Base-by-base conservation (phyloP, 805 yeast genomes). In the Isabelozyma heimii region DNA sequence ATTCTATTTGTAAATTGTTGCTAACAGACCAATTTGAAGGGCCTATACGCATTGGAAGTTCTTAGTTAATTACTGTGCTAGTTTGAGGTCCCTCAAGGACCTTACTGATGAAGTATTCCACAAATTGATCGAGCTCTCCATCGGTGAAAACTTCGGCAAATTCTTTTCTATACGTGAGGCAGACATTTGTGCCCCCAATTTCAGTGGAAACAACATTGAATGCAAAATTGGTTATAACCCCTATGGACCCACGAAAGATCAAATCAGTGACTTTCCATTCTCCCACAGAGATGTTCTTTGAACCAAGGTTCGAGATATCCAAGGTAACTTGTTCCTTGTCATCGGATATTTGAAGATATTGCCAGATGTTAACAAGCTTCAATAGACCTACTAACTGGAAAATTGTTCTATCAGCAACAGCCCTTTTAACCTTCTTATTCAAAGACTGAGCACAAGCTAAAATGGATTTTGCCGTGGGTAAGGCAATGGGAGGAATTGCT, bases 281-380 rank as follows among this genome's bases (percentile, higher is more conserved):
- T 14, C 41, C 39, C 39, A 52, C 37, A 14, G 46, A 41, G 10
- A 56, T 43, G 14, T 42, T 43, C 8, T 51, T 40, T 27, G 37
- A 49, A 17, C 66, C 66, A 37, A 61, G 44, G 44, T 61, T 61
- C 4, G 66, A 61, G 9, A 56, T 15, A 39, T 52, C 62, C 39
- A 59, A 37, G 5, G 59, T 56, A 20, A 47, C 20, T 20, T 57
- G 37, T 39, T 41, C 30, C 6, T 51, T 43, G 35, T 47, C 49
- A 5, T 17, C 14, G 6, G 43, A 37, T 7, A 55, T 43, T 30
- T 30, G 10, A 30, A 30, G 35, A 27, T 48, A 52, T 6, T 46
- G 45, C 46, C 51, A 40, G 12, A 54, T 40, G 38, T 57, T 52
- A 3, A 49, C 33, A 15, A 33, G 44, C 26, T 48, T 48, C 37